Base-by-base conservation (phyloP, 805 yeast genomes). In the Yamadazyma sp. region DNA sequence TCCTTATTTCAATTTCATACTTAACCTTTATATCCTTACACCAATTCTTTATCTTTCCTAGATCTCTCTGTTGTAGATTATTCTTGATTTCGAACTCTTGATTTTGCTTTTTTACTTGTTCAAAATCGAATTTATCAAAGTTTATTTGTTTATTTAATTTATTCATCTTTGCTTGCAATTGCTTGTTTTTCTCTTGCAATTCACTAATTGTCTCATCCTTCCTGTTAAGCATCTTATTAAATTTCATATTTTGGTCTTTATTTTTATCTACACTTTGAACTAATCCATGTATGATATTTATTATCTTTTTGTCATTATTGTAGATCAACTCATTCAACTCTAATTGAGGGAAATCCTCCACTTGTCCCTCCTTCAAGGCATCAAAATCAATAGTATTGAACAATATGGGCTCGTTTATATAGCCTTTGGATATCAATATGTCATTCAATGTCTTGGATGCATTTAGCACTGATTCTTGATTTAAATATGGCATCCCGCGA, bases 361-460 rank as follows among this genome's bases (percentile, higher is more conserved):
- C 18, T 40, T 62, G 68, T 28, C 56, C 61, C 3, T 36, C 40
- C 8, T 52, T 43, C 23, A 66, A 47, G 7, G 53, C 50, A 12
- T 48, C 46, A 62, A 67, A 62, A 39, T 68, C 53, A n/a, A 60
- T 56, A 10, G 62, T 47, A 27, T 52, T 48, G 45, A 67, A 65
- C 28, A 53, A 43, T 13, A 68, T 46, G 17, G 56, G 53, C 5
- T 52, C 44, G 19, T 52, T 52, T 10, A 58, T 55, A 36, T 62
- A 65, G 3, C 69, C 69, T 33, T 65, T 57, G 25, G 65, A 47
- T 1, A 50, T 26, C 16, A 68, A 53, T 20, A 55, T 56, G 3
- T 60, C 47, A 39, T 68, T 68, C 27, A 68, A 45, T 8, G 61
- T 44, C 8, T 60, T 58, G 4, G 71, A 55, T 4, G 70, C 72